Conservation (phyloP, 345 rosid species). For the Citrus australasica region DNA sequence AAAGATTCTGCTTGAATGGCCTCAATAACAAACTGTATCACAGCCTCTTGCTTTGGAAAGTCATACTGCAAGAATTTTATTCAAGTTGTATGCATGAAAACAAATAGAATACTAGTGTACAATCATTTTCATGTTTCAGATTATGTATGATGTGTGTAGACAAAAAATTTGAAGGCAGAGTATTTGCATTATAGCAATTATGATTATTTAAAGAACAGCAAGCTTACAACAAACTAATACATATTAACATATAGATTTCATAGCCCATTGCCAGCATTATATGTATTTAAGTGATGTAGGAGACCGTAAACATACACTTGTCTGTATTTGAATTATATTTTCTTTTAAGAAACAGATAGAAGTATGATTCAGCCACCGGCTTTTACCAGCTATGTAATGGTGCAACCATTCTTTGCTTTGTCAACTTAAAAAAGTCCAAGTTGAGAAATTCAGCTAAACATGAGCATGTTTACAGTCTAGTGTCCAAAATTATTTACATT, state of each 20-base stretch:
- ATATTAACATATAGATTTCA: not conserved
- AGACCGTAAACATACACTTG: not conserved
- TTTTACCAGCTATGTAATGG: not conserved
- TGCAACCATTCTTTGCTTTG: not conserved
- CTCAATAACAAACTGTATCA: constrained; percentile 89
- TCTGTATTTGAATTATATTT: too few relatives aligned
- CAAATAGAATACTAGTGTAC: not conserved
- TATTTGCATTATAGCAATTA: not conserved
- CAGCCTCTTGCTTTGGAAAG: constrained; percentile 94
- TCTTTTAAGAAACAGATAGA: not conserved
- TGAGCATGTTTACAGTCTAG: not conserved
- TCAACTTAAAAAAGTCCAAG: not conserved
- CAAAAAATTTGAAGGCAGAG: not conserved
- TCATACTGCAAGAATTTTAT: constrained; percentile 61
- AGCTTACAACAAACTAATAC: not conserved
- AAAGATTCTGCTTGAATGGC: constrained; percentile 95
- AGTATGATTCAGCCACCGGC: not conserved
- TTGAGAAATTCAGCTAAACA: not conserved
- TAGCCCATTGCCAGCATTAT: not conserved
- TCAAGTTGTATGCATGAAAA: not conserved
- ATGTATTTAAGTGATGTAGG: not conserved
- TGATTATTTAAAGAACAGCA: not conserved
- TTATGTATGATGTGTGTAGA: not conserved
- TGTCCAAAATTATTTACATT: not conserved
- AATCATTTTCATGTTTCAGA: not conserved